phyloP scores from a whole-genome alignment of 495 filamentous ascomycete genomes.

The Hamigera avellanea region DNA sequence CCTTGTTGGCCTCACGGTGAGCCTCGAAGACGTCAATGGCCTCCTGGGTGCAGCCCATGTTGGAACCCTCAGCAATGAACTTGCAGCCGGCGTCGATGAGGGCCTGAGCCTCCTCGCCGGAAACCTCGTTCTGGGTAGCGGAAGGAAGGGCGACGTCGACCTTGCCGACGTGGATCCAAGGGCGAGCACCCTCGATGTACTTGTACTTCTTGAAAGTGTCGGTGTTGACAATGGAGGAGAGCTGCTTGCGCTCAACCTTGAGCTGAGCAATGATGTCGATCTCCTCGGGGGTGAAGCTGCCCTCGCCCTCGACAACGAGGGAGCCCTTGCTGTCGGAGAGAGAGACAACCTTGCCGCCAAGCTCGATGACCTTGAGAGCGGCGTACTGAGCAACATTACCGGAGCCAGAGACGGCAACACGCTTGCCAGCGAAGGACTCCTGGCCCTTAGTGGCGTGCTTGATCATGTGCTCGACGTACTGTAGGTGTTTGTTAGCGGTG shows the following conservation, averaged over 20 bases:
- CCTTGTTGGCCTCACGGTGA: constrained; percentile 56
- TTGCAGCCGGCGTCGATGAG: constrained; percentile 65
- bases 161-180: constrained; percentile 79
- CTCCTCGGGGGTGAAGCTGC: constrained; percentile 62
- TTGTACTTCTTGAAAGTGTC: constrained; percentile 54
- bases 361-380: constrained; percentile 92
- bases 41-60: constrained; percentile 97
- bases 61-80: constrained; percentile 88
- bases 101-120: constrained; percentile 72
- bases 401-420: constrained; percentile 91
- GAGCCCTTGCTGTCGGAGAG: constrained; percentile 88
- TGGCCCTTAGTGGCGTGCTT: constrained; percentile 66
- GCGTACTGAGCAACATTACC: constrained; percentile 98
- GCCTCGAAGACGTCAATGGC: constrained; percentile 93
- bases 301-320: constrained; percentile 57
- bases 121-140: constrained; percentile 97
- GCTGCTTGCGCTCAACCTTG: constrained; percentile 79
- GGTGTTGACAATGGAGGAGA: constrained; percentile 50
- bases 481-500: background rate
- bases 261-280: constrained; percentile 64
- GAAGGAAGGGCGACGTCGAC: constrained; percentile 87
- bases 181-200: constrained; percentile 80
- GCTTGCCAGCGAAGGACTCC: constrained; percentile 82
- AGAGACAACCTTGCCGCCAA: constrained; percentile 84
- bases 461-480: constrained; percentile 94